phyloP scores from a whole-genome alignment of 768 basidiomycete genomes.

The Tulasnella sp. region DNA sequence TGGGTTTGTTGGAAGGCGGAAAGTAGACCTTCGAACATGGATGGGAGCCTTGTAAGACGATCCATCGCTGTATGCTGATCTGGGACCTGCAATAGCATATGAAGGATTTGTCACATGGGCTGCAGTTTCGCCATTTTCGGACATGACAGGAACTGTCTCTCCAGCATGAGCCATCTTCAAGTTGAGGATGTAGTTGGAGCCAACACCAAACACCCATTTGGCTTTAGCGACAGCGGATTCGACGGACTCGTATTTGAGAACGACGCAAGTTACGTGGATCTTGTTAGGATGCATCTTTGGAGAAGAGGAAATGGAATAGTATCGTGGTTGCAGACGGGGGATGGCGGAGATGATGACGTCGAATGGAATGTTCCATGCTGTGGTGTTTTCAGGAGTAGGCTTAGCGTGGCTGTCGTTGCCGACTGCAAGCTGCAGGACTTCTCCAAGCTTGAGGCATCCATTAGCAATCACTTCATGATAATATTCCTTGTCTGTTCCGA shows the following conservation, averaged over 20 bases:
- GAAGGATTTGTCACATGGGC: constrained; percentile 39
- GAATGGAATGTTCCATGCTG: constrained; percentile 85
- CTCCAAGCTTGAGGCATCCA: constrained; percentile 82
- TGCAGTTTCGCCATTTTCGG: constrained; percentile 25
- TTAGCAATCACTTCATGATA: constrained; percentile 65
- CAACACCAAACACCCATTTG: constrained; percentile 76
- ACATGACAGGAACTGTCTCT: constrained; percentile 36
- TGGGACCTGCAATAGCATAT: constrained; percentile 84
- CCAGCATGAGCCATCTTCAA: constrained; percentile 63
- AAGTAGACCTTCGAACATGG: constrained; percentile 91
- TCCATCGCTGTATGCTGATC: constrained; percentile 63
- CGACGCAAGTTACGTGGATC: constrained; percentile 91
- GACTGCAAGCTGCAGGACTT: constrained; percentile 82
- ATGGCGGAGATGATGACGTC: constrained; percentile 92
- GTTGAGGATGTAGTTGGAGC: constrained; percentile 91
- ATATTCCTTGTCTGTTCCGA: constrained; percentile 78
- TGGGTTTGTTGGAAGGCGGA: constrained; percentile 92
- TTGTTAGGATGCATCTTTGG: constrained; percentile 81
- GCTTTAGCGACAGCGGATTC: constrained; percentile 36
- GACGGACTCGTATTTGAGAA: constrained; percentile 78
- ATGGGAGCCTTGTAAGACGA: constrained; percentile 72
- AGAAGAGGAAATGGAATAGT: constrained; percentile 96
- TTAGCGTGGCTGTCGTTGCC: constrained; percentile 51
- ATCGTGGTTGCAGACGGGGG: constrained; percentile 89
- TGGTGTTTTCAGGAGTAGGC: constrained; percentile 63